Conservation (phyloP, 1,139 yeast genomes). For the Taiozyma sp. region DNA sequence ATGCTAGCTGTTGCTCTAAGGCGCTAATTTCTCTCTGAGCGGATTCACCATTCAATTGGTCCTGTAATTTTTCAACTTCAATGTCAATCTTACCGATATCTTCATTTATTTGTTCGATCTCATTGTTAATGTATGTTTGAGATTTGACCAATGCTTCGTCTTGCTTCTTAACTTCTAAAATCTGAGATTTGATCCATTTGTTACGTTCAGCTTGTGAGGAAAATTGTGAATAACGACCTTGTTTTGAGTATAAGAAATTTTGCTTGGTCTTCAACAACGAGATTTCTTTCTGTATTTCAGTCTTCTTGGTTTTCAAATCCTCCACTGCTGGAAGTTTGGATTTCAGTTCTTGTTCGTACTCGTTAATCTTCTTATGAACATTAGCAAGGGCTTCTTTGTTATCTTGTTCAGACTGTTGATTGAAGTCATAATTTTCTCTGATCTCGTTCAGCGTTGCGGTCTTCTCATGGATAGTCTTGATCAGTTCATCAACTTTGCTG, state of each 20-base stretch:
- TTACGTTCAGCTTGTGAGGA: constrained; percentile 54
- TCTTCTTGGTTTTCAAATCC: constrained; percentile 37
- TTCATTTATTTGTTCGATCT: constrained; percentile 9
- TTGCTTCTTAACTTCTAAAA: constrained; percentile 33
- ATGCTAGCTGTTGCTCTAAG: constrained; percentile 26
- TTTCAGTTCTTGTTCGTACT: constrained; percentile 37
- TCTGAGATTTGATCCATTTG: constrained; percentile 53
- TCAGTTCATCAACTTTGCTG: constrained; percentile 40
- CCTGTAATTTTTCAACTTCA: constrained; percentile 31
- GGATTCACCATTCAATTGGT: constrained; percentile 33
- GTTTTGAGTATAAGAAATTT: constrained; percentile 64
- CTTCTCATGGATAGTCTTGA: constrained; percentile 32
- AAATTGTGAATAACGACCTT: constrained; percentile 65
- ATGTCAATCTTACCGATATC: constrained; percentile 21
- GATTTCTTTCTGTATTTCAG: constrained; percentile 34
- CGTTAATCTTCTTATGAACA: constrained; percentile 31
- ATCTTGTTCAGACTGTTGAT: constrained; percentile 21
- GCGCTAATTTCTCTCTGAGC: constrained; percentile 28
- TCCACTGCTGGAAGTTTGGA: constrained; percentile 40
- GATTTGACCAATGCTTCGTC: constrained; percentile 12
- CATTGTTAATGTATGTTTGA: constrained; percentile 20
- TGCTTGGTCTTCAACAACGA: constrained; percentile 46
- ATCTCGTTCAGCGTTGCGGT: constrained; percentile 27
- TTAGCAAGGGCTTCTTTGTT: constrained; percentile 25
- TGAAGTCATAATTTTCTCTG: constrained; percentile 24